Conservation (phyloP, 2,329 filamentous ascomycete genomes). For the Claviceps quebecensis region DNA sequence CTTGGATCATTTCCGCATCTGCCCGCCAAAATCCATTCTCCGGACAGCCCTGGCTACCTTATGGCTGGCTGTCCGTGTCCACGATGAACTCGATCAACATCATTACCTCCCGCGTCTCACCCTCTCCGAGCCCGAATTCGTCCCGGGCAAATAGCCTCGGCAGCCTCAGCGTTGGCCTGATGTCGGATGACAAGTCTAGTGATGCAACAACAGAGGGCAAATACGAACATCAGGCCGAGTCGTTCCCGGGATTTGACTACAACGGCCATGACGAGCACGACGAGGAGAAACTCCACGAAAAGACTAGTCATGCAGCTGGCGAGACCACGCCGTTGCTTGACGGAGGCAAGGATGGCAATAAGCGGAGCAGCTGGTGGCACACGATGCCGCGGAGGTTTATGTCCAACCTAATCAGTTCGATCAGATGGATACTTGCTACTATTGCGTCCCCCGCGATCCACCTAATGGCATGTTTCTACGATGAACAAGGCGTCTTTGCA, state of each 20-base stretch:
- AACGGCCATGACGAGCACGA: slow-evolving; percentile 24
- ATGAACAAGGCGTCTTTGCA: slow-evolving; percentile 66
- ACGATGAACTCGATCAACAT: slow-evolving; percentile 97
- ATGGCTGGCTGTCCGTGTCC: slow-evolving; percentile 41
- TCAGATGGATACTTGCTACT: slow-evolving; percentile 66
- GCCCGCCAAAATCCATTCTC: background rate
- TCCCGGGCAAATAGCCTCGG: slow-evolving; percentile 48
- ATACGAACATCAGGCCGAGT: slow-evolving; percentile 22
- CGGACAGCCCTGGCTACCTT: slow-evolving; percentile 13
- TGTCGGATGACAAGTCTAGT: slow-evolving; percentile 25
- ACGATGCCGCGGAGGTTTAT: slow-evolving; percentile 55
- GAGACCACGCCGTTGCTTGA: slow-evolving; percentile 55
- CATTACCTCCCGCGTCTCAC: slow-evolving; percentile 69
- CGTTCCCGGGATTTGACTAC: slow-evolving; percentile 20
- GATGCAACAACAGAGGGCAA: slow-evolving; percentile 22
- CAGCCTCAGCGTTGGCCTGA: slow-evolving; percentile 34
- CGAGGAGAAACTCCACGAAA: slow-evolving; percentile 25
- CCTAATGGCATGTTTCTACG: slow-evolving; percentile 69
- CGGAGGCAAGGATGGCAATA: slow-evolving; percentile 20
- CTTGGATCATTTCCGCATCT: background rate
- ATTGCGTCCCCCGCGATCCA: slow-evolving; percentile 71
- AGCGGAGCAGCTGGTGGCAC: slow-evolving; percentile 35
- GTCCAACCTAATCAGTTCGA: slow-evolving; percentile 56
- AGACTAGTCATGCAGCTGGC: slow-evolving; percentile 16
- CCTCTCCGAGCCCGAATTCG: slow-evolving; percentile 39